Evolutionary conservation across 148 eudicot genomes (phyloP).

Genomic region (Persicaria maculosa): DNA sequence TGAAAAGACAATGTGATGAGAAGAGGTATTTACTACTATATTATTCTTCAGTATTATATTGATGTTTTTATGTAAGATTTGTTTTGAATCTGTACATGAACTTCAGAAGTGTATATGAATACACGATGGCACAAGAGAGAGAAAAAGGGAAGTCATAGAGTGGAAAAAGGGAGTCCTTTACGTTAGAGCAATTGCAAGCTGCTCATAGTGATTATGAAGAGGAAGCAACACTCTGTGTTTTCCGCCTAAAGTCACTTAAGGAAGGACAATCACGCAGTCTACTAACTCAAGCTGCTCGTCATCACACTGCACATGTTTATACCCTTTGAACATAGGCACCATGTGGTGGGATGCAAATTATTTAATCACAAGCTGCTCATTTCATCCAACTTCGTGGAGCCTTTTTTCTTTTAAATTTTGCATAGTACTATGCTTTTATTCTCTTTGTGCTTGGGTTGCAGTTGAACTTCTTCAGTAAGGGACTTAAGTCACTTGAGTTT

Average conservation of each 20-base stretch:
- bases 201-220: slow-evolving; percentile 86
- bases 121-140: slow-evolving; percentile 59
- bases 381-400: slow-evolving; percentile 4
- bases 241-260: slow-evolving; percentile 85
- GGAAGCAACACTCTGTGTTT: slow-evolving; percentile 77
- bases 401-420: not conserved
- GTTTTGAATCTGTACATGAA: slow-evolving; percentile 19
- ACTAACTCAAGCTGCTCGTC: slow-evolving; percentile 96
- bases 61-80: slow-evolving; percentile 6
- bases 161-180: slow-evolving; percentile 66
- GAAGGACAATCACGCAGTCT: slow-evolving; percentile 95
- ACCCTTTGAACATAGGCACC: slow-evolving; percentile 6
- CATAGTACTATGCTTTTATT: not conserved
- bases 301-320: slow-evolving; percentile 87
- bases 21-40: slow-evolving; percentile 49
- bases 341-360: slow-evolving; percentile 2
- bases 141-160: slow-evolving; percentile 72
- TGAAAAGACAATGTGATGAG: slow-evolving; percentile 89
- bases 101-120: slow-evolving; percentile 62
- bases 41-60: not conserved
- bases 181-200: slow-evolving; percentile 57
- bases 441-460: slow-evolving; percentile 25
- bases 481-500: slow-evolving; percentile 74
- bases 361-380: not conserved
- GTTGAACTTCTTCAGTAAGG: slow-evolving; percentile 88